Conservation (phyloP, 192 early-diverging fungal species). For the Coemansia sp. region DNA sequence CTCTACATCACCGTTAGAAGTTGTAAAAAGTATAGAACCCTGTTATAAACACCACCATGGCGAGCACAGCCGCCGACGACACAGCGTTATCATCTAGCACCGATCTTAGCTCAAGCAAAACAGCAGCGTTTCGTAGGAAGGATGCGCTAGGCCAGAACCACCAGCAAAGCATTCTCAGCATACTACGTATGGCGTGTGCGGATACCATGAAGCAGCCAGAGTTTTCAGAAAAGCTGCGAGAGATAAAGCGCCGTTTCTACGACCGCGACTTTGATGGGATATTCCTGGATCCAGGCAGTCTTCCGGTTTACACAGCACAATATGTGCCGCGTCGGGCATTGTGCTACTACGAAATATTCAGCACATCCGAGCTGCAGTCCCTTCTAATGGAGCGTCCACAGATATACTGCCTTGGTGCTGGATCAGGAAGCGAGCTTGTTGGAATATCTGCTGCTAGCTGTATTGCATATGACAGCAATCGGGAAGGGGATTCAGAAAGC, state of each 20-base stretch:
- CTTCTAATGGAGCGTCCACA: slow-evolving; percentile 53
- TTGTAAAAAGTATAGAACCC: neutral
- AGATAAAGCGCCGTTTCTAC: slow-evolving; percentile 82
- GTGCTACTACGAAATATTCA: slow-evolving; percentile 80
- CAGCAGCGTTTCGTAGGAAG: slow-evolving; percentile 5
- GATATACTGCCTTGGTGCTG: slow-evolving; percentile 75
- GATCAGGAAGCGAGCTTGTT: slow-evolving; percentile 82
- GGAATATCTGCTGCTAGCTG: slow-evolving; percentile 71
- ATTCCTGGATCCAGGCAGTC: slow-evolving; percentile 69
- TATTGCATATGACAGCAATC: slow-evolving; percentile 4
- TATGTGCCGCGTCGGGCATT: slow-evolving; percentile 85
- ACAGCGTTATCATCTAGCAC: neutral
- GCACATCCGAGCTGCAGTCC: slow-evolving; percentile 39
- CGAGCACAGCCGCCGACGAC: neutral
- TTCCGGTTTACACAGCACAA: slow-evolving; percentile 82
- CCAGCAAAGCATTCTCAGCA: slow-evolving; percentile 60
- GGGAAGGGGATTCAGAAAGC: neutral
- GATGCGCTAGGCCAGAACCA: slow-evolving; percentile 23
- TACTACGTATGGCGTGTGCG: slow-evolving; percentile 64
- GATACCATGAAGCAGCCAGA: slow-evolving; percentile 58
- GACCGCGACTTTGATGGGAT: slow-evolving; percentile 80
- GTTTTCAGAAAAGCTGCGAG: slow-evolving; percentile 63
- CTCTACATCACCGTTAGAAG: neutral
- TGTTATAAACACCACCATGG: neutral
- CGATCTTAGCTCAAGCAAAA: slow-evolving; percentile 1